Percentiles rank a stretch among this genome's conserved stretches.
phyloP scores from a whole-genome alignment of 768 basidiomycete genomes.

The Serendipita sp. region DNA sequence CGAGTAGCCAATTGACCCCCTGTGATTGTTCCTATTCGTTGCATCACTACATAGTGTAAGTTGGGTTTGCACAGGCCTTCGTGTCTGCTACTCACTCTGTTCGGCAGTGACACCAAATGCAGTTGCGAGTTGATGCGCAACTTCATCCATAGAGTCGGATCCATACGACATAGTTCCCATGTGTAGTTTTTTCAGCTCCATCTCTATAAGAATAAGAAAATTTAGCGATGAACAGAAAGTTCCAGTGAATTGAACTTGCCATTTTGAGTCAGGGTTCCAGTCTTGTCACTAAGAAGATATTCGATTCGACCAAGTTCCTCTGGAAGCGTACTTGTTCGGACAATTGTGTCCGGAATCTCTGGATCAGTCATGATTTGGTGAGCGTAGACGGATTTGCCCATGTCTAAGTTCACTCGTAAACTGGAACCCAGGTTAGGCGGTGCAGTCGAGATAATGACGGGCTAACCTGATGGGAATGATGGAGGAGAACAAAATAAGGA shows the following conservation, averaged over 20 bases:
- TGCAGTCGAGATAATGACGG: background rate
- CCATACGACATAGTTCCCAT: conserved; percentile 98
- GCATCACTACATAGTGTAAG: conserved; percentile 36
- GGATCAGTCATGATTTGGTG: conserved; percentile 84
- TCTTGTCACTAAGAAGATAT: conserved; percentile 93
- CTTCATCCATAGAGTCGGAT: conserved; percentile 97
- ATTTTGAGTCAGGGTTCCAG: conserved; percentile 93
- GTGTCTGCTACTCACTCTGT: conserved; percentile 27
- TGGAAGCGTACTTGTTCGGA: conserved; percentile 91
- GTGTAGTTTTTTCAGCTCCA: conserved; percentile 98
- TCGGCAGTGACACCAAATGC: conserved; percentile 59
- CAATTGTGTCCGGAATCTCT: conserved; percentile 91
- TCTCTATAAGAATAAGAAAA: conserved; percentile 38
- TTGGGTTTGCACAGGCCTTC: conserved; percentile 8
- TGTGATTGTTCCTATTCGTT: conserved; percentile 29
- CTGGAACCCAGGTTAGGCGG: conserved; percentile 25
- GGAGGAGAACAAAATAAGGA: conserved; percentile 93
- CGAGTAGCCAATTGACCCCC: conserved; percentile 71
- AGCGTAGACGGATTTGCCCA: conserved; percentile 98
- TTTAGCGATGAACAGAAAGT: background rate
- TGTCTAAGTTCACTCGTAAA: conserved; percentile 96
- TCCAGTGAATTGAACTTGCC: conserved; percentile 32
- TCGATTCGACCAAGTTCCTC: conserved; percentile 93
- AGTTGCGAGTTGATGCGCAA: conserved; percentile 74
- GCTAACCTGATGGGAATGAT: conserved; percentile 96